A percentile compares a stretch with the other conserved stretches of the same genome.
Evolutionary conservation across 352 stramenopile species (phyloP).

Genomic region (Globisporangium paroecandrum): DNA sequence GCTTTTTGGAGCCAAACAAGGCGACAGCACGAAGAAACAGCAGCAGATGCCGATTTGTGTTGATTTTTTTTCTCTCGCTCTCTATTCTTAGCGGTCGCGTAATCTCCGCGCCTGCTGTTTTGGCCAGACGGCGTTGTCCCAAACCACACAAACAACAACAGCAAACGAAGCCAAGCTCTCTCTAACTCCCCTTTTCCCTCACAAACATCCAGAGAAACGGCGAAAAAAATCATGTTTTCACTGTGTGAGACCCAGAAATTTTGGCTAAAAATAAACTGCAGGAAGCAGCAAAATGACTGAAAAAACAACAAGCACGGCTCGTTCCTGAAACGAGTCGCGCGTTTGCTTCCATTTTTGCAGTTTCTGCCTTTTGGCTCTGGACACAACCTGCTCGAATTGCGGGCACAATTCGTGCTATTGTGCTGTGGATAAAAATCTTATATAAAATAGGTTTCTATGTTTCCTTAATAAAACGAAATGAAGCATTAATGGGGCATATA

Average conservation of each 20-base stretch:
- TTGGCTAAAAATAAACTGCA: background rate
- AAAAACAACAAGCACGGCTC: background rate
- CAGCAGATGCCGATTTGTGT: background rate
- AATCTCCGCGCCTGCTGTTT: background rate
- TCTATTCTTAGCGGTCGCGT: background rate
- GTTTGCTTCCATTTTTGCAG: background rate
- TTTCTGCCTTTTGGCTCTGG: too few species aligned
- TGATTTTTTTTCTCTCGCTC: background rate
- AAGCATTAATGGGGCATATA: too few species aligned
- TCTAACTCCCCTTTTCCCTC: background rate
- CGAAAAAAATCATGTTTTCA: background rate
- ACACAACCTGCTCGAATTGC: too few species aligned
- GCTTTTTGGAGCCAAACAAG: background rate
- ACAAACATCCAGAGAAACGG: background rate
- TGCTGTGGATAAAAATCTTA: background rate
- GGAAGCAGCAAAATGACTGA: background rate
- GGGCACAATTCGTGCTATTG: too few species aligned
- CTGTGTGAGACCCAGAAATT: background rate
- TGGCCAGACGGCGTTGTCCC: background rate
- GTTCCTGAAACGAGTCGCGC: background rate
- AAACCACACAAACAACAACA: background rate
- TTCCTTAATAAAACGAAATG: too few species aligned
- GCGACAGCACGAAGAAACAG: background rate
- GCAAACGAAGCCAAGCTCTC: background rate
- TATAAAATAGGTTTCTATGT: background rate